These are phyloP conservation scores for Wickerhamomyces sp. DNA, from an alignment of 1,139 yeast genomes.

Conservation along the genomic window DNA sequence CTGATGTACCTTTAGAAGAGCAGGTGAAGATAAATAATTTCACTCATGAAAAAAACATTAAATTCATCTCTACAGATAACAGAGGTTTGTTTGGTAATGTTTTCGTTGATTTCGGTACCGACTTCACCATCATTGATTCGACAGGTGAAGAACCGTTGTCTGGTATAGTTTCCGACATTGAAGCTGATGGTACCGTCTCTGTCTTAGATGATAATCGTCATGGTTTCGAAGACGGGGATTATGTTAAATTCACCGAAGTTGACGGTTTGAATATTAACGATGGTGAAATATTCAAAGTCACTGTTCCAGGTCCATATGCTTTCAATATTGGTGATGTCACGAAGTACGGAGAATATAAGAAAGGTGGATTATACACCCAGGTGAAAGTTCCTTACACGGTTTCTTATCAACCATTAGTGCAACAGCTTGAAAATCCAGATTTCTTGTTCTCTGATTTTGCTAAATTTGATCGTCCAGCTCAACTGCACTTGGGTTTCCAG, in stretches of 20 bases:
- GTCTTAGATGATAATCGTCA: constrained; percentile 91
- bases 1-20: constrained; percentile 62
- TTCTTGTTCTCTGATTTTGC: constrained; percentile 82
- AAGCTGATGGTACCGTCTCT: constrained; percentile 85
- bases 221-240: constrained; percentile 89
- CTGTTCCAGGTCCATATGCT: constrained; percentile 91
- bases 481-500: constrained; percentile 86
- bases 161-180: constrained; percentile 88
- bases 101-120: constrained; percentile 86
- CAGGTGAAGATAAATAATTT: constrained; percentile 72
- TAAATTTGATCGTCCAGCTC: constrained; percentile 87
- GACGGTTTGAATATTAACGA: constrained; percentile 70
- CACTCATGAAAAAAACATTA: constrained; percentile 70
- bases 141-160: constrained; percentile 90
- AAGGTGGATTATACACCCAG: constrained; percentile 90
- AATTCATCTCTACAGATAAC: constrained; percentile 76
- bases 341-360: constrained; percentile 60
- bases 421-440: constrained; percentile 76
- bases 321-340: constrained; percentile 57
- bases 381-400: constrained; percentile 76
- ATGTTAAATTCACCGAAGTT: constrained; percentile 83
- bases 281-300: constrained; percentile 68
- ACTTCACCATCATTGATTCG: constrained; percentile 75
- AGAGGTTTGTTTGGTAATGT: constrained; percentile 86
- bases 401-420: constrained; percentile 57